A percentile compares a stretch with the other conserved stretches of the same genome.
Evolutionary conservation across 345 rosid genomes (phyloP).

Genomic region (Geranium rotundifolium): DNA sequence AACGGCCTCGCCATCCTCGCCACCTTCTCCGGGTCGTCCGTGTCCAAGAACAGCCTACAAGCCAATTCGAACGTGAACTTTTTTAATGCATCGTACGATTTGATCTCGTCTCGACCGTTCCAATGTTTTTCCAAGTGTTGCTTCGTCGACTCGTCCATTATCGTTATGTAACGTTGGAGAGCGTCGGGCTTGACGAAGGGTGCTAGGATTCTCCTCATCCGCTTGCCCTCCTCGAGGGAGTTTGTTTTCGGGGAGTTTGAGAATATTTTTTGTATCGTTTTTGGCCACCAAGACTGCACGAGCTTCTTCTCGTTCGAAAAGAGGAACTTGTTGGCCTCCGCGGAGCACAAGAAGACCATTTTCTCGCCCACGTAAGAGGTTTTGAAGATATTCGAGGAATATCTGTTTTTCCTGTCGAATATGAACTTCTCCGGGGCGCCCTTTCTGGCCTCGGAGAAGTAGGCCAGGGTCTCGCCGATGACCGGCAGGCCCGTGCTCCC

Average conservation of each 20-base stretch:
- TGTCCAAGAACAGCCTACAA: background rate
- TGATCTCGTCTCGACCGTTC: background rate
- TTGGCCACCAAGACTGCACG: background rate
- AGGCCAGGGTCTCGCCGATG: background rate
- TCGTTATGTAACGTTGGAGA: background rate
- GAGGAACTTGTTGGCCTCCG: background rate
- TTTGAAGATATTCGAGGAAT: background rate
- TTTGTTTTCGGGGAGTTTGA: background rate
- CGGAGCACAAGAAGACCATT: background rate
- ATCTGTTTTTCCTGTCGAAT: background rate
- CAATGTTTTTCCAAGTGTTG: background rate
- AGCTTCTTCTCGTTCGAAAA: conserved; percentile 1
- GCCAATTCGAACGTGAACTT: background rate
- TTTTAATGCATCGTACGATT: background rate
- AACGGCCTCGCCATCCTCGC: background rate
- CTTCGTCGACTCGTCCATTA: background rate
- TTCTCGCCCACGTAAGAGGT: background rate
- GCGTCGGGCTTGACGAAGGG: conserved; percentile 2
- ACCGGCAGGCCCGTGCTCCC: background rate
- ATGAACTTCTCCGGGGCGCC: background rate
- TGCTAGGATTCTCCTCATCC: background rate
- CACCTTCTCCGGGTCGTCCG: background rate
- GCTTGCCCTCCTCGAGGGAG: background rate
- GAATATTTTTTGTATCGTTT: background rate
- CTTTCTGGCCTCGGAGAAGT: background rate